These are phyloP conservation scores for Cystobasidiaceae sp. DNA, from an alignment of 1,284 basidiomycete genomes.

Conservation along the genomic window DNA sequence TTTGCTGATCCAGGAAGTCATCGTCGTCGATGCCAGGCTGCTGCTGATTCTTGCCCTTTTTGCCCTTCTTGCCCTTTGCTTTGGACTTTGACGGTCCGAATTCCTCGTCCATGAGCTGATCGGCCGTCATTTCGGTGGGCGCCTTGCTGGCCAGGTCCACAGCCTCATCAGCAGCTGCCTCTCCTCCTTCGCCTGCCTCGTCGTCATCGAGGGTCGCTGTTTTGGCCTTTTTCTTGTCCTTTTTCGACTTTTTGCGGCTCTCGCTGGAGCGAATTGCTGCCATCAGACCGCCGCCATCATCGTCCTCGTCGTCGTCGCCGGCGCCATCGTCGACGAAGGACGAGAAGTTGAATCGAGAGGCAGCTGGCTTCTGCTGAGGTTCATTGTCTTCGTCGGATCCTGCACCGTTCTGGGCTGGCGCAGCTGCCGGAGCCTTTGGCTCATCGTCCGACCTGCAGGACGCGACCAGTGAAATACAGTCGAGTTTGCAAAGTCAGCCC, in stretches of 20 bases:
- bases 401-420: not conserved
- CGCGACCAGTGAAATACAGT: not conserved
- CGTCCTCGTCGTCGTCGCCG: conserved; percentile 59
- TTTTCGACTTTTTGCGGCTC: conserved; percentile 62
- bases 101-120: conserved; percentile 63
- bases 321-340: conserved; percentile 49
- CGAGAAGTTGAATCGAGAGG: conserved; percentile 28
- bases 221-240: conserved; percentile 51
- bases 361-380: not conserved
- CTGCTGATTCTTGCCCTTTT: conserved; percentile 51
- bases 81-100: conserved; percentile 61
- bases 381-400: not conserved
- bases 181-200: conserved; percentile 42
- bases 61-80: conserved; percentile 53
- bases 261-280: conserved; percentile 58
- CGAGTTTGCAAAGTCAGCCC: not conserved
- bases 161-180: conserved; percentile 47
- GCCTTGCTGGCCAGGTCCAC: conserved; percentile 50
- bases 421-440: conserved; percentile 3
- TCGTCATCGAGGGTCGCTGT: conserved; percentile 46
- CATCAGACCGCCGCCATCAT: conserved; percentile 77
- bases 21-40: conserved; percentile 29
- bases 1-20: conserved; percentile 31
- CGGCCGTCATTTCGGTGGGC: conserved; percentile 56
- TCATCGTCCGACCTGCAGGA: conserved; percentile 11